These are phyloP conservation scores for Ceratobasidium sp. DNA, from an alignment of 1,284 basidiomycete species.

Conservation along the genomic window DNA sequence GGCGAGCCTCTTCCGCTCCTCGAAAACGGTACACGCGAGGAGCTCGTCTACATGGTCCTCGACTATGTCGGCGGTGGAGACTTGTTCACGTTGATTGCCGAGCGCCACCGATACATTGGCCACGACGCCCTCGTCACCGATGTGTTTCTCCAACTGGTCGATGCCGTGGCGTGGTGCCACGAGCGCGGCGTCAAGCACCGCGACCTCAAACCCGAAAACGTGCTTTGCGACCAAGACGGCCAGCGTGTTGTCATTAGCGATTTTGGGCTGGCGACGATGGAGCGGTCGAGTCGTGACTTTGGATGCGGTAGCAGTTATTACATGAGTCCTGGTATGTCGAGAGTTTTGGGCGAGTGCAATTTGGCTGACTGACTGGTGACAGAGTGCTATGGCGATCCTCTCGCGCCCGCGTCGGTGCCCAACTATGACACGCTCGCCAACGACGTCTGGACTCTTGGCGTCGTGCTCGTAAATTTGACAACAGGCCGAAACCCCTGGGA, in stretches of 20 bases:
- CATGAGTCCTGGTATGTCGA: slow-evolving; percentile 87
- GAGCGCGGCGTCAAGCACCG: slow-evolving; percentile 86
- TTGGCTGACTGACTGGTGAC: not conserved
- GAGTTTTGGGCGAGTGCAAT: not conserved
- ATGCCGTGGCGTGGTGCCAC: slow-evolving; percentile 47
- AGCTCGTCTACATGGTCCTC: slow-evolving; percentile 47
- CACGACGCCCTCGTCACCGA: slow-evolving; percentile 29
- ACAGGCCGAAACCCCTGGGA: slow-evolving; percentile 93
- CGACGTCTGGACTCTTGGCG: slow-evolving; percentile 96
- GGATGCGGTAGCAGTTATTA: slow-evolving; percentile 97
- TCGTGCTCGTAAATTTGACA: slow-evolving; percentile 93
- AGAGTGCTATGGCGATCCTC: slow-evolving; percentile 24
- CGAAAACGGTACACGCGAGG: slow-evolving; percentile 30
- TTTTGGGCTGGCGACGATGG: slow-evolving; percentile 96
- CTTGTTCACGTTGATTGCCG: slow-evolving; percentile 47
- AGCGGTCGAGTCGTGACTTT: slow-evolving; percentile 89
- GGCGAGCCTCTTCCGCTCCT: slow-evolving; percentile 39
- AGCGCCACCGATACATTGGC: slow-evolving; percentile 45
- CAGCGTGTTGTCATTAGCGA: slow-evolving; percentile 93
- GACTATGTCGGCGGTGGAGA: slow-evolving; percentile 47
- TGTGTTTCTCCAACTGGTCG: slow-evolving; percentile 47
- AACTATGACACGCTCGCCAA: slow-evolving; percentile 78
- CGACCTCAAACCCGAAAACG: slow-evolving; percentile 98
- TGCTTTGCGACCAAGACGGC: slow-evolving; percentile 75
- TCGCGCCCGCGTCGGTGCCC: slow-evolving; percentile 54